phyloP scores from a whole-genome alignment of 2,329 filamentous ascomycete genomes.

The Colletotrichum sp. region DNA sequence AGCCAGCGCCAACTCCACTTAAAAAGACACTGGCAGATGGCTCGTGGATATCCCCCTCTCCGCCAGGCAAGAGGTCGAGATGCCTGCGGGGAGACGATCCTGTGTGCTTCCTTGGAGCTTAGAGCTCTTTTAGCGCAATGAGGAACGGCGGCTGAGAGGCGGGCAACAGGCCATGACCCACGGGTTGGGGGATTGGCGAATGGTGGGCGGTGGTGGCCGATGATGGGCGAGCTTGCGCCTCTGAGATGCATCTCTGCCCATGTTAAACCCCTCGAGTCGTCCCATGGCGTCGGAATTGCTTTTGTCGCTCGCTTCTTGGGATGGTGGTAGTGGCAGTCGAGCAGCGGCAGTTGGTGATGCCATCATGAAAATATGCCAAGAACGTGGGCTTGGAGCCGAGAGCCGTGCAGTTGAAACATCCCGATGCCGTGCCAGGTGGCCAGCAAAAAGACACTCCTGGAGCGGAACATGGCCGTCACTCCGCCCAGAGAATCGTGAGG shows the following conservation, averaged over 20 bases:
- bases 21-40: background rate
- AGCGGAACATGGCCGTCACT: background rate
- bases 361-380: background rate
- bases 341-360: background rate
- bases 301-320: background rate
- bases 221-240: background rate
- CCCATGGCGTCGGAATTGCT: background rate
- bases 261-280: background rate
- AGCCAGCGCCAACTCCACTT: background rate
- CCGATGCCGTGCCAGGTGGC: background rate
- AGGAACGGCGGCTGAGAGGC: background rate
- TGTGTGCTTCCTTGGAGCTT: background rate
- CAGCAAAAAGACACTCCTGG: background rate
- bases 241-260: background rate
- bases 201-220: background rate
- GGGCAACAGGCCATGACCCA: background rate
- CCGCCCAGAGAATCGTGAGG: background rate
- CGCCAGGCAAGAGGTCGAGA: background rate
- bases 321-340: background rate
- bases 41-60: background rate
- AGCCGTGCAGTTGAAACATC: background rate
- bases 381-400: background rate
- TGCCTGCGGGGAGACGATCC: background rate
- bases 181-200: background rate
- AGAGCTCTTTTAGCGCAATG: slow-evolving; percentile 6